Evolutionary conservation across 805 yeast species (phyloP), one percentile per base, ranked within the genome.

Genomic region (Cyberlindnera amylophila): DNA sequence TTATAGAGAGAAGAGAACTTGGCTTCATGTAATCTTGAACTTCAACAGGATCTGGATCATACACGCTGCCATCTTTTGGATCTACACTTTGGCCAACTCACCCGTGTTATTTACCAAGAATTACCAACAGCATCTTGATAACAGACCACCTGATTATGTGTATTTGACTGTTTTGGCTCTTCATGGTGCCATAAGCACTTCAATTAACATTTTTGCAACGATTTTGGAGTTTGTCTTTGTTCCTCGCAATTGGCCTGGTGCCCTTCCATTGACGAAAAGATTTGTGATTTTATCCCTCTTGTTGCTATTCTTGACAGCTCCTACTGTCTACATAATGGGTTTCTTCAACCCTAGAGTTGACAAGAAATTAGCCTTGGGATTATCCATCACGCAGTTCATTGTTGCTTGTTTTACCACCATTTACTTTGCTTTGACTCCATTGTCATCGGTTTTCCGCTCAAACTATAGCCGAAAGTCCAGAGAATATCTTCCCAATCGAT

Each of bases 1-100:
- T 1, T 88, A 79, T 56, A 71, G 65, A 42, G 96, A 86, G 59
- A 69, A 71, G 27, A 73, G 96, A 61, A 74, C 82, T 6, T 86
- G 95, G 95, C 64, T 77, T 45, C 96, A 86, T 63, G 74, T 78
- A 32, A 58, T 82, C 12, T 76, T 82, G 18, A 85, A 86, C 59
- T 86, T 86, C 62, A 84, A 82, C 61, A 65, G 95, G 41, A 77
- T 85, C 42, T 84, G 91, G 90, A 77, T 83, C 40, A 76, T 86
- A 37, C 96, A 86, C 57, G 66, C 81, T 21, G 71, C 86, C 1
- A 68, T 81, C 21, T 86, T 81, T 59, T 86, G 96, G 96, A 81
- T 77, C 50, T 86, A 81, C 57, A 82, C 90, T 21, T 78, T 75
- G 78, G 85, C 1, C 60, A 84, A 86, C 59, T 70, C 90, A 1